Conservation (phyloP, 2,329 filamentous ascomycete genomes). For the Exophiala mesophila region DNA sequence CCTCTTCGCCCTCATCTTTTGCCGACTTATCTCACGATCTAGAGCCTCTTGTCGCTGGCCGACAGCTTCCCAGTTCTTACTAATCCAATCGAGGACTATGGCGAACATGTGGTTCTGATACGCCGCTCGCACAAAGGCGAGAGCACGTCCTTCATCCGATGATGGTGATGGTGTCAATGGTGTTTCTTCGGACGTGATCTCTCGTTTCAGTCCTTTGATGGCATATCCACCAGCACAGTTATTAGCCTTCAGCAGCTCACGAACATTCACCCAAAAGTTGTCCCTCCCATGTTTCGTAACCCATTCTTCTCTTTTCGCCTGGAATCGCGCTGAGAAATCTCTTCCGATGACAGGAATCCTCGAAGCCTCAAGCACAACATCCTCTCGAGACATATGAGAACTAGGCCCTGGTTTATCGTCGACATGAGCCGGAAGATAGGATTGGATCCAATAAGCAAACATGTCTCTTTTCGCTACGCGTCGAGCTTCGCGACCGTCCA, state of each 20-base stretch:
- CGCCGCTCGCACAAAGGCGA: constrained; percentile 3
- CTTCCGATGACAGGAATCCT: constrained; percentile 16
- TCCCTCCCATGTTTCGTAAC: constrained; percentile 8
- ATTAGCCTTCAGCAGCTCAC: constrained; percentile 11
- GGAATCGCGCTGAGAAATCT: constrained; percentile 12
- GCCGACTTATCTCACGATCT: constrained; percentile 4
- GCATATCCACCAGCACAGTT: constrained; percentile 10
- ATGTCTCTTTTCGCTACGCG: constrained; percentile 31
- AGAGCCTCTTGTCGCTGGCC: constrained; percentile 10
- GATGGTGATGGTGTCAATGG: too few species aligned
- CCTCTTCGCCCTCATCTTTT: constrained; percentile 4
- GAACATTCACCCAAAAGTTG: constrained; percentile 20
- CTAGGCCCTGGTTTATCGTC: constrained; percentile 7
- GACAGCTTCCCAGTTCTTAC: constrained; percentile 9
- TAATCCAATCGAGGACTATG: constrained; percentile 11
- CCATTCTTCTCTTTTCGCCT: constrained; percentile 5
- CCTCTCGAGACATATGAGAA: constrained; percentile 15
- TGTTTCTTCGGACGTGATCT: constrained; percentile 3
- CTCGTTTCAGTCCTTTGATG: constrained; percentile 21
- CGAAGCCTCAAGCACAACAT: constrained; percentile 19
- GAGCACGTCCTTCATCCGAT: not conserved
- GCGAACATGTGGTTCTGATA: constrained; percentile 11
- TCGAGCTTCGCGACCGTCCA: constrained; percentile 26
- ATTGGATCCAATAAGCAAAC: constrained; percentile 25
- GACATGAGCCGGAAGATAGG: constrained; percentile 20